These are phyloP conservation scores for Stenocarpella maydis DNA, from an alignment of 2,329 filamentous ascomycete species.

Conservation along the genomic window DNA sequence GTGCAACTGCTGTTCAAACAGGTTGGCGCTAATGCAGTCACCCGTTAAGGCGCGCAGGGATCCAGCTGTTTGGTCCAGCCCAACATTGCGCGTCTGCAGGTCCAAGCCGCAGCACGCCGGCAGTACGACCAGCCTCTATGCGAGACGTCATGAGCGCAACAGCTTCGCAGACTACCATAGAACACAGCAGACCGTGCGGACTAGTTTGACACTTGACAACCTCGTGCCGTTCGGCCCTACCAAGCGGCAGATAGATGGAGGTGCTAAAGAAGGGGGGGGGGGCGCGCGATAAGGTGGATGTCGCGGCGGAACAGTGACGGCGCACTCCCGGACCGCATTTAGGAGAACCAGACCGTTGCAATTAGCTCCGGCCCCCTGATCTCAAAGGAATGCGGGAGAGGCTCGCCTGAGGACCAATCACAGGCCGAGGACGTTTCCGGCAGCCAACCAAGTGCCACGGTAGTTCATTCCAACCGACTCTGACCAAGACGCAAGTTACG, in stretches of 20 bases:
- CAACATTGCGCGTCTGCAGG: slow-evolving; percentile 8
- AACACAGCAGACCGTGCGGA: slow-evolving; percentile 12
- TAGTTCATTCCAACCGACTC: slow-evolving; percentile 9
- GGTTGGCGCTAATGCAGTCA: slow-evolving; percentile 37
- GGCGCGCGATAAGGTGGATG: slow-evolving; percentile 10
- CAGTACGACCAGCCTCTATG: background rate
- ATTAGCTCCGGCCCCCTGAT: slow-evolving; percentile 25
- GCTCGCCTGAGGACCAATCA: slow-evolving; percentile 24
- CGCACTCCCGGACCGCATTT: slow-evolving; percentile 27
- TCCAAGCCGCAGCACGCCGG: slow-evolving; percentile 12
- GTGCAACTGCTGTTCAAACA: slow-evolving; percentile 43
- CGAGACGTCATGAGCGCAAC: slow-evolving; percentile 2
- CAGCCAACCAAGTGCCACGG: slow-evolving; percentile 19
- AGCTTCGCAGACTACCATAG: slow-evolving; percentile 8
- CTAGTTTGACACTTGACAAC: slow-evolving; percentile 25
- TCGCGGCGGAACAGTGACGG: slow-evolving; percentile 21
- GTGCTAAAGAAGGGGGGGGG: no score
- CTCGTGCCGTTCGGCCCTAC: slow-evolving; percentile 13
- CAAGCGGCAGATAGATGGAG: slow-evolving; percentile 23
- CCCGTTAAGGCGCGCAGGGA: slow-evolving; percentile 33
- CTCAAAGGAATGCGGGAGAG: slow-evolving; percentile 32
- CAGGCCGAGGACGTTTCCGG: slow-evolving; percentile 17
- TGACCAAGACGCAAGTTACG: background rate
- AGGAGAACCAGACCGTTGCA: slow-evolving; percentile 22
- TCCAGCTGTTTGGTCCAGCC: slow-evolving; percentile 9